These are phyloP conservation scores for Aureobasidium musti DNA, from an alignment of 2,329 filamentous ascomycete species.

Conservation along the genomic window DNA sequence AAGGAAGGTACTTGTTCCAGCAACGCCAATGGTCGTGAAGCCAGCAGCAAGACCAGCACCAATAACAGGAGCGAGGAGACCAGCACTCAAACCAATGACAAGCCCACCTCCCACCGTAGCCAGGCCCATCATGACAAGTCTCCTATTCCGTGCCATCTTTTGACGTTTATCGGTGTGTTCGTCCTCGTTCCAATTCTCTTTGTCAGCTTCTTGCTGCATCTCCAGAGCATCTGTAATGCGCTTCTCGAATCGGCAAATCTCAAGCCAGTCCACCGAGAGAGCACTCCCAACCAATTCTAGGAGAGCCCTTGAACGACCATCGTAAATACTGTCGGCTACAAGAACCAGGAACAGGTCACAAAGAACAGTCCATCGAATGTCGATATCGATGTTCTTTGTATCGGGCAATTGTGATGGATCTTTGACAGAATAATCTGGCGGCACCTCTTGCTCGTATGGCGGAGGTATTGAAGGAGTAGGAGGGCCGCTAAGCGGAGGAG, in stretches of 20 bases:
- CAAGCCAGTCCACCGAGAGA: constrained; percentile 82
- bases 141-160: constrained; percentile 76
- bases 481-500: constrained; percentile 43
- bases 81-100: constrained; percentile 92
- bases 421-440: constrained; percentile 74
- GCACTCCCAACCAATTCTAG: constrained; percentile 80
- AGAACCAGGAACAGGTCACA: constrained; percentile 94
- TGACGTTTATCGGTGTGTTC: constrained; percentile 86
- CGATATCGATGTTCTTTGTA: constrained; percentile 86
- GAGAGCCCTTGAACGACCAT: constrained; percentile 80
- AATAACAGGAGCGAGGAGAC: constrained; percentile 87
- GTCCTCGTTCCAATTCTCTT: constrained; percentile 97
- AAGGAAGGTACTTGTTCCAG: constrained; percentile 84
- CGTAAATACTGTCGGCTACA: constrained; percentile 95
- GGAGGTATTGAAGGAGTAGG: constrained; percentile 48
- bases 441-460: constrained; percentile 62
- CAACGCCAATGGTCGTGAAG: constrained; percentile 91
- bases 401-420: constrained; percentile 80
- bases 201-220: constrained; percentile 92
- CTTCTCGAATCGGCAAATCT: constrained; percentile 96
- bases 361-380: constrained; percentile 93
- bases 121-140: constrained; percentile 93
- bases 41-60: constrained; percentile 91
- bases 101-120: constrained; percentile 93
- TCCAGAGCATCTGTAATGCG: constrained; percentile 94